phyloP scores from a whole-genome alignment of 2,329 filamentous ascomycete genomes.

The Lecanosticta acicola region DNA sequence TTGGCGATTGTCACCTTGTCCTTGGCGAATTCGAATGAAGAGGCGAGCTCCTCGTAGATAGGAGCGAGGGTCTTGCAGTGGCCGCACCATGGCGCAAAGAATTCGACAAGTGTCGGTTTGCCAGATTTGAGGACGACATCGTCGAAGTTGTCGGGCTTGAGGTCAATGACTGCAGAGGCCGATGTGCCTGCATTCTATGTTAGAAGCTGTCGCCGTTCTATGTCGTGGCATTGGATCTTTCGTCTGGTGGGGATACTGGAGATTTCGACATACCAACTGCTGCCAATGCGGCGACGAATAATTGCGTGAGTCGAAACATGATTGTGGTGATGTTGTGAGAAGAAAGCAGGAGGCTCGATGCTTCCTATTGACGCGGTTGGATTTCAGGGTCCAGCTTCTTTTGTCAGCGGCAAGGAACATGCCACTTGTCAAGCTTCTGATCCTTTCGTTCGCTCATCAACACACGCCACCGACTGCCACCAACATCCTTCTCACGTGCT shows the following conservation, averaged over 20 bases:
- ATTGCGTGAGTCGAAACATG: neutral
- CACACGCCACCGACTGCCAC: neutral
- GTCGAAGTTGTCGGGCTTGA: constrained; percentile 89
- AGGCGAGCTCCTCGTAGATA: constrained; percentile 84
- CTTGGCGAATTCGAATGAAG: constrained; percentile 65
- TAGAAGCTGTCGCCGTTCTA: neutral
- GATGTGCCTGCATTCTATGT: neutral
- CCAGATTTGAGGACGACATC: constrained; percentile 79
- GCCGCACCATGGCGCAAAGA: constrained; percentile 98
- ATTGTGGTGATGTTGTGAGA: neutral
- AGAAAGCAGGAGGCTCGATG: neutral
- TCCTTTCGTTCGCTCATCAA: neutral
- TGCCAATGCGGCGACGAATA: neutral
- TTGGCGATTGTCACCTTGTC: constrained; percentile 83
- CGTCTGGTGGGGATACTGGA: too few relatives aligned
- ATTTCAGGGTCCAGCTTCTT: neutral
- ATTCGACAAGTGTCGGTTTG: constrained; percentile 94
- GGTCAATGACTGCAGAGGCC: constrained; percentile 69
- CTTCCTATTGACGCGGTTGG: neutral
- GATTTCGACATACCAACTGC: neutral
- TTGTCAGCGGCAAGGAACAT: neutral
- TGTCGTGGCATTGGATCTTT: too few relatives aligned
- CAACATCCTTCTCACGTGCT: too few relatives aligned
- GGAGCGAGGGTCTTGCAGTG: constrained; percentile 98
- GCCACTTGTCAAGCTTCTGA: neutral